Percentiles rank a stretch among this genome's conserved stretches.
These are phyloP conservation scores for Gardenia jasminoides DNA, from an alignment of 257 asterid species.

Conservation along the genomic window DNA sequence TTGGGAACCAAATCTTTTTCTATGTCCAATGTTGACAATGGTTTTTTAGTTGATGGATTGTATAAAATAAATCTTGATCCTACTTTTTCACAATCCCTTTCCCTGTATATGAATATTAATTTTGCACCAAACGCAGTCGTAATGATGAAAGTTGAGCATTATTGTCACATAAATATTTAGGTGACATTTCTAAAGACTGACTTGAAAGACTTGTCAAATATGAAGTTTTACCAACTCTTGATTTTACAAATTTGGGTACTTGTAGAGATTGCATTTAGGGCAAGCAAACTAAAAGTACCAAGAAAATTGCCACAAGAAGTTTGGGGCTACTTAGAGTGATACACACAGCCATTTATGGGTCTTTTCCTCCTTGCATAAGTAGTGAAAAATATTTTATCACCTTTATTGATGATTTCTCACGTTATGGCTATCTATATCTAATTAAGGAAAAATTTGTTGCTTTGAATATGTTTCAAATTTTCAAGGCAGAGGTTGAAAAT, in stretches of 20 bases:
- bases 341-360: background rate
- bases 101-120: no score
- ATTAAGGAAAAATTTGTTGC: background rate
- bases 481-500: no score
- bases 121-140: background rate
- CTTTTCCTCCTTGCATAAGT: background rate
- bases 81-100: background rate
- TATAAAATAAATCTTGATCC: background rate
- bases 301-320: background rate
- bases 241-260: background rate
- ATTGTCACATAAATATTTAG: background rate
- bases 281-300: background rate
- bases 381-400: constrained; percentile 8
- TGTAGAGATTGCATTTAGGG: background rate
- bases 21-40: background rate
- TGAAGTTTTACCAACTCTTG: constrained; percentile 1
- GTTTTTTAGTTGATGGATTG: background rate
- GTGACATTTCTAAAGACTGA: background rate
- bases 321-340: background rate
- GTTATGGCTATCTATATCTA: background rate
- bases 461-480: no score
- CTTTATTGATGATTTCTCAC: constrained; percentile 7
- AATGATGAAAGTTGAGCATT: background rate
- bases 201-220: constrained; percentile 4
- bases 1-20: background rate